Conservation (phyloP, 208 protist genomes). For the Entamoeba invadens region DNA sequence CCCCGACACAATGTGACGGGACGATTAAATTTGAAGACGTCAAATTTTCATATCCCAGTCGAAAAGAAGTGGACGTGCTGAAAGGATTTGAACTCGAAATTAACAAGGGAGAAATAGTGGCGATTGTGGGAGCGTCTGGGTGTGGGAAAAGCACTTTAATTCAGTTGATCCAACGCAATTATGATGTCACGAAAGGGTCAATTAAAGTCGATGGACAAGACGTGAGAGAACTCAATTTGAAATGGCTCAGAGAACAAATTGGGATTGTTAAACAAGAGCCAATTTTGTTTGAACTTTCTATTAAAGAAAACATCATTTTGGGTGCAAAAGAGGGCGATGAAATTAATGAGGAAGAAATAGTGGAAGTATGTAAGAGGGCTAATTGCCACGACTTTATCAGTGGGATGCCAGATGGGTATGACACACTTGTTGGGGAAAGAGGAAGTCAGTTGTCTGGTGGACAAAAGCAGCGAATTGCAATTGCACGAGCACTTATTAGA, state of each 20-base stretch:
- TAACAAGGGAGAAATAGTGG: conserved; percentile 53
- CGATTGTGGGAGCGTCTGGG: conserved; percentile 69
- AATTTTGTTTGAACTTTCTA: conserved; percentile 74
- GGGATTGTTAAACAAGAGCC: conserved; percentile 79
- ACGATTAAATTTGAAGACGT: not conserved
- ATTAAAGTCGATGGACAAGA: conserved; percentile 72
- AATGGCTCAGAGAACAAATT: not conserved
- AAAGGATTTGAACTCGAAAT: not conserved
- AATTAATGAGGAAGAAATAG: not conserved
- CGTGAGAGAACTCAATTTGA: conserved; percentile 52
- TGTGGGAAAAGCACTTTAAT: conserved; percentile 70
- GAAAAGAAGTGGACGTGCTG: not conserved
- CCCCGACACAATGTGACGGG: not conserved
- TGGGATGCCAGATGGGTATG: not conserved
- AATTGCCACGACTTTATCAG: not conserved
- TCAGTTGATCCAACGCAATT: conserved; percentile 74
- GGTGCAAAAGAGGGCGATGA: not conserved
- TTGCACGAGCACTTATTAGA: conserved; percentile 63
- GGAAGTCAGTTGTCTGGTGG: conserved; percentile 34
- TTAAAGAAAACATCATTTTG: conserved; percentile 69
- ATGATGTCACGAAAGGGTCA: conserved; percentile 57
- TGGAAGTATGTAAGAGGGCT: not conserved
- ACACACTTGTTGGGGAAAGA: not conserved
- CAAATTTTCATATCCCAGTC: not conserved
- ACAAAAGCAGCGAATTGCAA: conserved; percentile 73